A percentile compares a stretch with the other conserved stretches of the same genome.
Conservation (phyloP, 257 asterid genomes). For the Osmanthus fragrans region DNA sequence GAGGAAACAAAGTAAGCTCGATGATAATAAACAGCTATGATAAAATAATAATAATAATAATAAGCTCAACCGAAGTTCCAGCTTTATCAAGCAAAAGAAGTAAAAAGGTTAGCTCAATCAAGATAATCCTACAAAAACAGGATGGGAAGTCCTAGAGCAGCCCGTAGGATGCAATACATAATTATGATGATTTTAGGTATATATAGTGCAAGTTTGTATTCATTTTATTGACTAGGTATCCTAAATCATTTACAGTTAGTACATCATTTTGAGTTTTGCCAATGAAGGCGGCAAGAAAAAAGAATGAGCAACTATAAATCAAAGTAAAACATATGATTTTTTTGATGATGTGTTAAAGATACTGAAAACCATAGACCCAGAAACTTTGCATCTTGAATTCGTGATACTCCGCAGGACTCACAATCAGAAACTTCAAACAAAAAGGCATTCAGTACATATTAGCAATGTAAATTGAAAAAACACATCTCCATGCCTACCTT, state of each 20-base stretch:
- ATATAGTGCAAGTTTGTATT: neutral
- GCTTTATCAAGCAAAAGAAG: conserved; percentile 3
- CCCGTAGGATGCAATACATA: neutral
- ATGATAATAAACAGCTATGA: too few species aligned
- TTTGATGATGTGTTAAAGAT: neutral
- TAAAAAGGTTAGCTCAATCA: conserved; percentile 15
- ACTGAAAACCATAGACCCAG: neutral
- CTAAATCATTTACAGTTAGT: neutral
- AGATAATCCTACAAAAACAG: neutral
- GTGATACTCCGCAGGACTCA: neutral
- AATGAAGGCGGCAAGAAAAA: neutral
- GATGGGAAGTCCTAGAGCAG: neutral
- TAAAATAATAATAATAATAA: too few species aligned
- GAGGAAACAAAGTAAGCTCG: conserved; percentile 3
- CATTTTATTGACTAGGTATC: neutral
- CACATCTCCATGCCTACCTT: conserved; percentile 43
- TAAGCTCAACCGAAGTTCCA: neutral
- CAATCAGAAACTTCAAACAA: neutral
- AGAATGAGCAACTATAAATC: too few species aligned
- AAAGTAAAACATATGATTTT: neutral
- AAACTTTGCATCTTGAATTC: neutral
- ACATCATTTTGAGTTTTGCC: neutral
- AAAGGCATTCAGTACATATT: neutral
- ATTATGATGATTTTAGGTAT: neutral
- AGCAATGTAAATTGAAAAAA: conserved; percentile 10